Percentiles rank a stretch among this genome's conserved stretches.
Conservation (phyloP, 495 filamentous ascomycete genomes). For the Amniculicola lignicola region DNA sequence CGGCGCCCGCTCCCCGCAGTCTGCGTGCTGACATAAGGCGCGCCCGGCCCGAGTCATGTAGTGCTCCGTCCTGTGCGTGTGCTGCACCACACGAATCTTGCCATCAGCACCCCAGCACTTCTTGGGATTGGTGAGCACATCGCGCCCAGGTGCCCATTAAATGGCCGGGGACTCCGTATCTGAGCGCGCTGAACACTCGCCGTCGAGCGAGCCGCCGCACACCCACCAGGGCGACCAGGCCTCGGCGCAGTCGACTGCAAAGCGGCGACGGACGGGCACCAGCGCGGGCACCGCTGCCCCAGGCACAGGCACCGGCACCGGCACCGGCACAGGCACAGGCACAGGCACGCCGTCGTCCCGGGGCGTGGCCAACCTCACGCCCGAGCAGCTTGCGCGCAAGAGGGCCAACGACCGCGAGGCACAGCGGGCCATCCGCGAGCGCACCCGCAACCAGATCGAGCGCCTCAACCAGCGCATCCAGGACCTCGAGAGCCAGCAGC, state of each 20-base stretch:
- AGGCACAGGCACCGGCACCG: no score
- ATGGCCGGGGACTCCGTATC: conserved; percentile 11
- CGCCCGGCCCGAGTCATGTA: conserved; percentile 11
- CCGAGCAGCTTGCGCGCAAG: conserved; percentile 46
- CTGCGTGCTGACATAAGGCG: no score
- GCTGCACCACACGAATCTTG: neutral
- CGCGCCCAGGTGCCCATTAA: neutral
- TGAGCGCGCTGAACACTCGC: no score
- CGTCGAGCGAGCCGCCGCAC: neutral
- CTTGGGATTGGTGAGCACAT: neutral
- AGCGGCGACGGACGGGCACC: conserved; percentile 26
- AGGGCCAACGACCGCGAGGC: conserved; percentile 46
- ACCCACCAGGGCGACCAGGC: neutral
- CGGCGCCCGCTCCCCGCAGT: no score
- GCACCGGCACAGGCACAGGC: no score
- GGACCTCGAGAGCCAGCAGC: conserved; percentile 56
- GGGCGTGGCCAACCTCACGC: conserved; percentile 44
- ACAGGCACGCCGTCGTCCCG: conserved; percentile 24
- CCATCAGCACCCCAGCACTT: neutral
- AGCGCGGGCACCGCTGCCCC: neutral
- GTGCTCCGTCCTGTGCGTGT: neutral
- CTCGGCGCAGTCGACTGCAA: conserved; percentile 3
- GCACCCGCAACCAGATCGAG: conserved; percentile 43
- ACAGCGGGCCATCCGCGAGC: conserved; percentile 44
- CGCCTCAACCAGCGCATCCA: conserved; percentile 38